Base-by-base conservation (phyloP, 2,329 filamentous ascomycete species). In the Zasmidium angulare region DNA sequence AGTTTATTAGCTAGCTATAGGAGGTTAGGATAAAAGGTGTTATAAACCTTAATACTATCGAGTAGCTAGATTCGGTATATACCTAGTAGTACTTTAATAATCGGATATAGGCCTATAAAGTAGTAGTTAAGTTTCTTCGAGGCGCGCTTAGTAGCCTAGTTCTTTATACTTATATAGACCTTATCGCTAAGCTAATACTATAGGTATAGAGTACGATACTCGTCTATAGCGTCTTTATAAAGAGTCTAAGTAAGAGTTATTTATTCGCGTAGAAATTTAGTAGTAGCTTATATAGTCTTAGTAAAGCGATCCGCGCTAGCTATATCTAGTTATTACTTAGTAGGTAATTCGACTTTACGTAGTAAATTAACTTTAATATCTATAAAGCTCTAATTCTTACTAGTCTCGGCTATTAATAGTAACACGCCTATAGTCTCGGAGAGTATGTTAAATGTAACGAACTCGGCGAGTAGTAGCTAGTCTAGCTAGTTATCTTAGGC, bases 391-490 rank as follows among this genome's bases (percentile, higher is more conserved):
- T n/a, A n/a, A n/a, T n/a, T n/a, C n/a, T n/a, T n/a, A n/a, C n/a
- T n/a, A n/a, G n/a, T n/a, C n/a, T 53, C 36, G 11, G 29, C 51
- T 17, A 53, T n/a, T 20, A 53, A 53, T 4, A 19, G 51, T 46
- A 46, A 53, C 3, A 53, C 21, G 12, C 51, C 36, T 21, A 23
- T 53, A 19, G n/a, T 53, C 24, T 53, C 22, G 22, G 51, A 53
- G 19, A 53, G 12, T 4, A 14, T 10, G 29, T 53, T 46, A 46
- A 40, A 40, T 2, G 36, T 31, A 14, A 21, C 46, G 46, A 53
- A 53, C 19, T 53, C 51, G 21, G 23, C 51, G 3, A 53, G 26
- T 2, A 31, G 51, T 43, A 53, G 51, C 51, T 53, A 53, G 23
- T 53, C 51, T n/a, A n/a, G n/a, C n/a, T n/a, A n/a, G n/a, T n/a